Conservation (phyloP, 108 stramenopile species). For the Pseudonitzschia delicatissima region DNA sequence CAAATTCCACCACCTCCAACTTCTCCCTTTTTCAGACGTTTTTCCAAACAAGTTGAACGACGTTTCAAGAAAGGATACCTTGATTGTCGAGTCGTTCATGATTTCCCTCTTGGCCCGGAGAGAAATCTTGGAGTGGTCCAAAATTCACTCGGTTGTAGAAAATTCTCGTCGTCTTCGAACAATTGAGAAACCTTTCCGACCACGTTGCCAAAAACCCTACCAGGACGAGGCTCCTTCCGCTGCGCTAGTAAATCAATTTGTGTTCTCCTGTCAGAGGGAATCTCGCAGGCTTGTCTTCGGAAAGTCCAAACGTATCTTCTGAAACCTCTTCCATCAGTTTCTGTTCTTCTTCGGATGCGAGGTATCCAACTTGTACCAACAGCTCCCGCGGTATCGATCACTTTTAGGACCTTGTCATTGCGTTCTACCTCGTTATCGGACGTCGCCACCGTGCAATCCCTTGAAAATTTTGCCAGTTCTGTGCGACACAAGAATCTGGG, state of each 20-base stretch:
- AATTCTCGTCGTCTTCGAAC: slow-evolving; percentile 30
- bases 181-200: slow-evolving; percentile 52
- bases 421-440: neutral
- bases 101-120: slow-evolving; percentile 39
- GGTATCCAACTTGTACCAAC: slow-evolving; percentile 44
- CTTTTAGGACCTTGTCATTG: slow-evolving; percentile 22
- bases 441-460: neutral
- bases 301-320: slow-evolving; percentile 1
- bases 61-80: slow-evolving; percentile 45
- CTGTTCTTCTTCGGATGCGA: slow-evolving; percentile 42
- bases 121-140: slow-evolving; percentile 42
- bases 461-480: neutral
- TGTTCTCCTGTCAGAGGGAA: slow-evolving; percentile 37
- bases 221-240: slow-evolving; percentile 41
- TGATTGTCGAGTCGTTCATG: slow-evolving; percentile 32
- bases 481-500: neutral
- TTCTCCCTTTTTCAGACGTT: slow-evolving; percentile 22
- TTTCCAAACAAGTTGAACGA: slow-evolving; percentile 42
- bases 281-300: slow-evolving; percentile 23
- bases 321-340: slow-evolving; percentile 22
- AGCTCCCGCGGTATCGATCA: slow-evolving; percentile 17
- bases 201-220: slow-evolving; percentile 37
- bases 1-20: slow-evolving; percentile 28
- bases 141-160: slow-evolving; percentile 51
- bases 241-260: slow-evolving; percentile 41